Evolutionary conservation across 495 filamentous ascomycete genomes (phyloP).

Genomic region (Pyrenopolyporus hunteri): DNA sequence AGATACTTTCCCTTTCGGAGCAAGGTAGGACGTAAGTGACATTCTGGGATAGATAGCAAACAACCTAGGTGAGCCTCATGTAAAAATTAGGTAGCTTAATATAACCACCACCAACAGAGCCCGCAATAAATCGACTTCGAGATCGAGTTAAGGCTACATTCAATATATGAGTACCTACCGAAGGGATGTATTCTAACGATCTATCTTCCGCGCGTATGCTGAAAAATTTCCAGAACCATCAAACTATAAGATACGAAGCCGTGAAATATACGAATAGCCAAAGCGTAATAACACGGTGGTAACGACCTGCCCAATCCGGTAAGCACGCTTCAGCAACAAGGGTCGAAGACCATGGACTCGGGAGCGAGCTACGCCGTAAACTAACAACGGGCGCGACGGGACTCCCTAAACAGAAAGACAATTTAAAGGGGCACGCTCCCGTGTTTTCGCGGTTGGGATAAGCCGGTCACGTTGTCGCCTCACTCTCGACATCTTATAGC

Average conservation of each 20-base stretch:
- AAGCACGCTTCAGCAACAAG: constrained; percentile 11
- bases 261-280: too few relatives aligned
- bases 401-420: constrained; percentile 8
- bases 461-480: background rate
- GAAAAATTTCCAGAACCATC: too few relatives aligned
- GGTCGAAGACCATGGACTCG: constrained; percentile 10
- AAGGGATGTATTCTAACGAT: too few relatives aligned
- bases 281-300: too few relatives aligned
- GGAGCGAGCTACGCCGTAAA: constrained; percentile 7
- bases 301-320: constrained; percentile 23
- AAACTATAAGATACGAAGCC: too few relatives aligned
- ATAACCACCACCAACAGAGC: too few relatives aligned
- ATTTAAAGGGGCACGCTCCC: constrained; percentile 6
- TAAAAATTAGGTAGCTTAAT: too few relatives aligned
- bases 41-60: background rate
- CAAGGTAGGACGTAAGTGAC: background rate
- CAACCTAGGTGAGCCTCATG: background rate
- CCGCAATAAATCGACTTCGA: too few relatives aligned
- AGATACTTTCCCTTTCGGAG: constrained; percentile 35
- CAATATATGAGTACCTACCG: too few relatives aligned
- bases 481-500: too few relatives aligned
- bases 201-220: too few relatives aligned
- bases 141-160: too few relatives aligned
- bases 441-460: background rate
- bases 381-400: background rate